Evolutionary conservation across 1,284 basidiomycete species (phyloP).

Genomic region (Puccinia polysora): DNA sequence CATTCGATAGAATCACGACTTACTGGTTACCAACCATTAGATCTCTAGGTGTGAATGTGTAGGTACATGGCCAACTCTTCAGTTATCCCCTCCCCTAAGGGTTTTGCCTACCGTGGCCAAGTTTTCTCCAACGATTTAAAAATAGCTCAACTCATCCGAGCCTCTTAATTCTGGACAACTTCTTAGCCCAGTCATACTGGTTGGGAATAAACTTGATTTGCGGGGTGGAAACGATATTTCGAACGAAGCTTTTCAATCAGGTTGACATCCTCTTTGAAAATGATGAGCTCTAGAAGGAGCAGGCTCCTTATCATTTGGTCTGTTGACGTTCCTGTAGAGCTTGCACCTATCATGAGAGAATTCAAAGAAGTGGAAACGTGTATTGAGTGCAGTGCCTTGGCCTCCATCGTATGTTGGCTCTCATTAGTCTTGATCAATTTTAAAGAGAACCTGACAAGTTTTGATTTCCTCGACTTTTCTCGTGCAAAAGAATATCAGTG

Average conservation of each 20-base stretch:
- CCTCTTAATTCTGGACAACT: neutral
- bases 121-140: neutral
- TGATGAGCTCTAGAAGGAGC: neutral
- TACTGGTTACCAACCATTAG: conserved; percentile 98
- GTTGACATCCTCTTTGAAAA: conserved; percentile 42
- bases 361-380: conserved; percentile 99
- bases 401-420: conserved; percentile 45
- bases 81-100: too few species aligned
- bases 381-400: conserved; percentile 88
- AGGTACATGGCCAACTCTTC: conserved; percentile 47
- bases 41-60: conserved; percentile 85
- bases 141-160: neutral
- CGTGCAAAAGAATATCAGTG: conserved; percentile 73
- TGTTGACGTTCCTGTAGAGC: conserved; percentile 56
- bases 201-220: conserved; percentile 97
- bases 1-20: conserved; percentile 94
- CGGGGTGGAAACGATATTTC: conserved; percentile 79
- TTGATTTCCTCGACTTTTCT: neutral
- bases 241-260: conserved; percentile 87
- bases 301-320: too few species aligned
- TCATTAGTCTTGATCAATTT: too few species aligned
- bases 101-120: neutral
- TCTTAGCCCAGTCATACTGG: conserved; percentile 90
- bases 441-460: too few species aligned
- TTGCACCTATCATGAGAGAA: conserved; percentile 90